Evolutionary conservation across 495 filamentous ascomycete species (phyloP), one percentile per base, ranked within the genome.

Genomic region (Aspergillus sclerotiicarbonarius): DNA sequence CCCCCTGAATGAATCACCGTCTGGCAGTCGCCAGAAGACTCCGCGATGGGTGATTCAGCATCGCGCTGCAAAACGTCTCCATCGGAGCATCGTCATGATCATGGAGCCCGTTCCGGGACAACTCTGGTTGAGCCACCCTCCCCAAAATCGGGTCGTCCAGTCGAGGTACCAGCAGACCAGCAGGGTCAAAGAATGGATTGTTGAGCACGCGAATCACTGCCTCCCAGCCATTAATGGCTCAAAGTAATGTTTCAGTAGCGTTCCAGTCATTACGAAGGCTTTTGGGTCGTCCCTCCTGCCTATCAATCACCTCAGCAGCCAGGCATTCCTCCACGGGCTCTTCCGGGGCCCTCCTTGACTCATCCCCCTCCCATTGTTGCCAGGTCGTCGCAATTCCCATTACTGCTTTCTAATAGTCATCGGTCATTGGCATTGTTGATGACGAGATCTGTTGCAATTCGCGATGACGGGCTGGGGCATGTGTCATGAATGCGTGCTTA

Each of bases 1-100:
- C 60, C 60, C 63, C 58, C 60, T 60, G 54, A 66, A 58, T 66
- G 54, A 62, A 25, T 58, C 56, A 46, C 44, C 56, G 54, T 30
- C 31, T 49, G 54, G 44, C 44, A 56, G 31, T 57, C 54, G 35
- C 46, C 18, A 43, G 35, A 57, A 47, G 35, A 50, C 51, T 57
- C 54, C 54, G 54, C 47, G 21, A 49, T 29, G 46, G 47, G 31
- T 50, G 29, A 32, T 33, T 50, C 47, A 50, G 47, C 47, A 50
- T 31, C 25, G 25, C 25, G 25, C 25, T 25, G 25, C 25, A 25
- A 25, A 25, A 25, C 25, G 25, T 16, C 48, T 57, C 46, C 57
- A 43, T 45, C 29, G n/a, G n/a, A 33, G 20, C 48, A 52, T 57
- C 57, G 21, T 50, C 47, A 32, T 50, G 46, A n/a, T 50, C 47